These are phyloP conservation scores for Anthracocystis panici-leucophaei DNA, from an alignment of 1,284 basidiomycete genomes.

Conservation along the genomic window DNA sequence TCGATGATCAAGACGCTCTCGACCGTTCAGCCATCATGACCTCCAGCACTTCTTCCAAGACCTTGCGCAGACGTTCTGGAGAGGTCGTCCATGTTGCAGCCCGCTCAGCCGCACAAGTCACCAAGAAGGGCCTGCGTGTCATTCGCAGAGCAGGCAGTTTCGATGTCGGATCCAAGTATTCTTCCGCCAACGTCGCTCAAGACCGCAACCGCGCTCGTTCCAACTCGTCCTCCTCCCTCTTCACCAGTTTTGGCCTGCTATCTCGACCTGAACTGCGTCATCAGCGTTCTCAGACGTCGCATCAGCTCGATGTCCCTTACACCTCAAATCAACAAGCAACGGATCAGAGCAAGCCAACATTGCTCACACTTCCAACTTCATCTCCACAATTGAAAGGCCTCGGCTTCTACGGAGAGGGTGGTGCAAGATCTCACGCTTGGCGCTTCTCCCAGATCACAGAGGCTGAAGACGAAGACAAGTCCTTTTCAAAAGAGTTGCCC, in stretches of 20 bases:
- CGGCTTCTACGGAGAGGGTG: conserved; percentile 16
- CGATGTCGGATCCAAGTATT: conserved; percentile 33
- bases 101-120: conserved; percentile 35
- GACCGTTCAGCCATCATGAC: conserved; percentile 34
- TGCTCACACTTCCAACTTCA: conserved; percentile 18
- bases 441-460: conserved; percentile 51
- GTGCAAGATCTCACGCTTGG: conserved; percentile 11
- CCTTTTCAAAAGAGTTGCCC: conserved; percentile 38
- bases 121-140: conserved; percentile 38
- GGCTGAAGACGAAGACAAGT: conserved; percentile 43
- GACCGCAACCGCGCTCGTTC: conserved; percentile 30
- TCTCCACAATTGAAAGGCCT: conserved; percentile 29
- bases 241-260: conserved; percentile 17
- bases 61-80: conserved; percentile 37
- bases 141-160: conserved; percentile 48
- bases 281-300: conserved; percentile 31
- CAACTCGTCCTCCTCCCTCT: conserved; percentile 40
- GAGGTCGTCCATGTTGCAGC: conserved; percentile 38
- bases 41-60: conserved; percentile 24
- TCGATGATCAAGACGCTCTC: conserved; percentile 23
- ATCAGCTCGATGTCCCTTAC: conserved; percentile 8
- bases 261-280: conserved; percentile 24
- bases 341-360: conserved; percentile 5
- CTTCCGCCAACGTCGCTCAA: conserved; percentile 2
- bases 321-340: not conserved